Conservation (phyloP, 352 stramenopile genomes). For the Phytophthora meadii region DNA sequence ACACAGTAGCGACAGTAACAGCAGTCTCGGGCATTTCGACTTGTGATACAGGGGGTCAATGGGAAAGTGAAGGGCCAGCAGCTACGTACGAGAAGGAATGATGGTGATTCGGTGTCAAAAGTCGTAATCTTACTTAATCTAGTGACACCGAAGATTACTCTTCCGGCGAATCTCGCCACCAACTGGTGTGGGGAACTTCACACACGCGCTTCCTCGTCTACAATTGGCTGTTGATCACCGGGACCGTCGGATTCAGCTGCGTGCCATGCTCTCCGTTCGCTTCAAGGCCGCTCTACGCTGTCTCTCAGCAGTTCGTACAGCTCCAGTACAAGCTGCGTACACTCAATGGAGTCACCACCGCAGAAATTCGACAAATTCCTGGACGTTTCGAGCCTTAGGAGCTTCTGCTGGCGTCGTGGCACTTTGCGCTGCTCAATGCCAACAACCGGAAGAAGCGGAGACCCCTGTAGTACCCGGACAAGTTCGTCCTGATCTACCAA, state of each 20-base stretch:
- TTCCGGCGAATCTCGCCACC: neutral
- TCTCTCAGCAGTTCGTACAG: neutral
- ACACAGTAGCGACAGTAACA: conserved; percentile 35
- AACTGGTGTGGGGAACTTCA: conserved; percentile 3
- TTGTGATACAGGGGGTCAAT: conserved; percentile 13
- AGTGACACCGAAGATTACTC: conserved; percentile 33
- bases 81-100: conserved; percentile 20
- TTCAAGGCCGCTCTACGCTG: conserved; percentile 21
- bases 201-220: conserved; percentile 18
- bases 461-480: conserved; percentile 35
- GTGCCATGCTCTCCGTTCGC: conserved; percentile 16
- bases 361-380: conserved; percentile 1
- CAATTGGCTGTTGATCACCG: neutral
- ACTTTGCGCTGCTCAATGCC: conserved; percentile 22
- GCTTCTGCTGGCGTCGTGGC: conserved; percentile 17
- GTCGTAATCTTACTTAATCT: conserved; percentile 7
- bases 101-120: conserved; percentile 22
- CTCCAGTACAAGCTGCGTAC: conserved; percentile 8
- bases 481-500: conserved; percentile 55
- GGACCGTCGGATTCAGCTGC: neutral
- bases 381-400: conserved; percentile 9
- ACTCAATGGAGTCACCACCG: neutral
- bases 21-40: conserved; percentile 28
- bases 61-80: conserved; percentile 12
- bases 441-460: conserved; percentile 22